These are phyloP conservation scores for Amesomyces nigricolor DNA, from an alignment of 2,329 filamentous ascomycete genomes.

Conservation along the genomic window DNA sequence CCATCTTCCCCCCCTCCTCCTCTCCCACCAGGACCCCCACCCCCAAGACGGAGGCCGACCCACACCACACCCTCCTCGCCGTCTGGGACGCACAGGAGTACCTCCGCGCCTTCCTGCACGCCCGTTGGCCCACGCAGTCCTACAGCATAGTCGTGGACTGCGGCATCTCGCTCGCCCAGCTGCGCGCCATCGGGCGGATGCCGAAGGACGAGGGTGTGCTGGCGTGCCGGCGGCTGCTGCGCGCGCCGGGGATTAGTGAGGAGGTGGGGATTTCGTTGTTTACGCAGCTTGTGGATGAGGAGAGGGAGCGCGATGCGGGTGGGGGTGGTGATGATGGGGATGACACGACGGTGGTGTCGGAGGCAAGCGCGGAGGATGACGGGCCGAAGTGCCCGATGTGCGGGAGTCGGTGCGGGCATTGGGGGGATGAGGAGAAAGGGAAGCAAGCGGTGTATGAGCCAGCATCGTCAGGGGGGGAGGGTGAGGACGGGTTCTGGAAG, in stretches of 20 bases:
- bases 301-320: neutral
- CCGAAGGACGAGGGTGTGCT: constrained; percentile 15
- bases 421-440: no score
- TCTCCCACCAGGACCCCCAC: no score
- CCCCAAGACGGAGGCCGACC: neutral
- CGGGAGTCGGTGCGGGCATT: no score
- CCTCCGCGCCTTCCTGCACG: constrained; percentile 19
- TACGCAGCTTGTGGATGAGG: constrained; percentile 4
- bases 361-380: neutral
- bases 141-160: constrained; percentile 21
- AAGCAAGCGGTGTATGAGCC: no score
- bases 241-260: constrained; percentile 25
- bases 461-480: neutral
- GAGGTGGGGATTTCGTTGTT: constrained; percentile 25
- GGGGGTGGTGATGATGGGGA: neutral
- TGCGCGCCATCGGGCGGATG: constrained; percentile 22
- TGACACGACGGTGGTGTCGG: no score
- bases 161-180: constrained; percentile 20
- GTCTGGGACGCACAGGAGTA: constrained; percentile 21
- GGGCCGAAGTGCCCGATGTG: no score
- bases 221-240: constrained; percentile 23
- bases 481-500: neutral
- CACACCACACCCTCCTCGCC: neutral
- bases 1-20: no score
- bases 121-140: constrained; percentile 18